phyloP scores from a whole-genome alignment of 441 rosid genomes.

The Raphanus hybrid region DNA sequence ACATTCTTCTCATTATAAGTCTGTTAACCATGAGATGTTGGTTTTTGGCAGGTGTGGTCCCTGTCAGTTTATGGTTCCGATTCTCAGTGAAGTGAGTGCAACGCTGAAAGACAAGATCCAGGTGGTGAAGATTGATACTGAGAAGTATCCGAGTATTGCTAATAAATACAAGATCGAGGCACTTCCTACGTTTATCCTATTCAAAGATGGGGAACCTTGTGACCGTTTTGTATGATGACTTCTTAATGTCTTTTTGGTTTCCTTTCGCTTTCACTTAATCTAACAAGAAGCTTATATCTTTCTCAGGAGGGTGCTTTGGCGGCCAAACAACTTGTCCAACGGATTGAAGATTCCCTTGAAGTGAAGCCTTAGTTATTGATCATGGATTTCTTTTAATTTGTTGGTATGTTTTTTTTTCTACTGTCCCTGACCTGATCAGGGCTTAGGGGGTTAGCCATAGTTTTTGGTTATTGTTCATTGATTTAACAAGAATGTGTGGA shows the following conservation, averaged over 20 bases:
- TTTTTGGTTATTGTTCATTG: not conserved
- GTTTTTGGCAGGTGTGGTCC: conserved; percentile 89
- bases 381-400: not conserved
- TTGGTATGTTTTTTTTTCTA: not conserved
- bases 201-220: conserved; percentile 81
- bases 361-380: conserved; percentile 60
- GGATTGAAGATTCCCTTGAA: conserved; percentile 63
- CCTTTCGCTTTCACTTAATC: not conserved
- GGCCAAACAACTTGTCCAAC: conserved; percentile 65
- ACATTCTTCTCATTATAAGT: too few species aligned
- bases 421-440: conserved; percentile 12
- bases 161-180: conserved; percentile 75
- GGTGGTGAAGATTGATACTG: conserved; percentile 92
- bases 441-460: not conserved
- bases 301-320: conserved; percentile 81
- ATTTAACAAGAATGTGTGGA: conserved; percentile 9
- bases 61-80: conserved; percentile 88
- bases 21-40: not conserved
- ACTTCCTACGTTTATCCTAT: conserved; percentile 86
- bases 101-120: conserved; percentile 69
- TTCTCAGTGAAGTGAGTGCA: conserved; percentile 75
- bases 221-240: conserved; percentile 67
- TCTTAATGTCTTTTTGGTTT: too few species aligned
- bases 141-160: conserved; percentile 86
- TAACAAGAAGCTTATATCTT: not conserved